Evolutionary conservation across 257 asterid genomes (phyloP), one percentile per base, ranked within the genome.

Genomic region (Lycium ferocissimum): DNA sequence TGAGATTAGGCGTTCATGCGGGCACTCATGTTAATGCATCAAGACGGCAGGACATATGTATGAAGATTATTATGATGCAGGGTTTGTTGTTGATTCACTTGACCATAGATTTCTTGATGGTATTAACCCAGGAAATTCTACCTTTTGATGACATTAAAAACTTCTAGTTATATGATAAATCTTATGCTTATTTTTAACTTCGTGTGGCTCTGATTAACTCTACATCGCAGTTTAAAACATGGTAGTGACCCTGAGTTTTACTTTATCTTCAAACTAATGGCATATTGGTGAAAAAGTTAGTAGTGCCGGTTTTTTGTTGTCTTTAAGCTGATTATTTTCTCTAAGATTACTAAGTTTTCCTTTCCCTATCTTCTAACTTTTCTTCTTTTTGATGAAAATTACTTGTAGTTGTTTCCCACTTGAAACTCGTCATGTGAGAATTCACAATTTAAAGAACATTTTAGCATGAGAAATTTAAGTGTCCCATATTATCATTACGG

Each of bases 1-100:
- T 95, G 91, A 90, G 85, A 87, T 6, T 95, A 15, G 88, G 90
- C 18, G 92, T 84, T 82, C 99, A 95, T 86, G 70, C 98, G 75
- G 98, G 98, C 38, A 94, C 98, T 20, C 98, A 95, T 82, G 99
- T 95, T 14, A 97, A 95, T 88, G 97, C 98, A 4, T 97, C 99
- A 2, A 26, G 33, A 26, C 33, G 33, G 33, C 33, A 26, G 97
- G 99, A 0, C 98, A 95, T 88, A 67, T 91, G 89, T 91, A 81
- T 86, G 96, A 91, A 10, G 75, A 86, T 14, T 93, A 92, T 86
- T 94, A 51, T 82, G 98, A 92, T 81, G 91, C 88, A 76, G 98
- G 97, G 66, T 93, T 82, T 84, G 98, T 93, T 88, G 96, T 95
- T 79, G 98, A 95, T 80, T 84, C 88, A 79, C 95, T 95, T 85